Percentiles rank a stretch among this genome's conserved stretches.
These are phyloP conservation scores for Tetrahymena elliotti DNA, from an alignment of 73 alveolate genomes.

Conservation along the genomic window DNA sequence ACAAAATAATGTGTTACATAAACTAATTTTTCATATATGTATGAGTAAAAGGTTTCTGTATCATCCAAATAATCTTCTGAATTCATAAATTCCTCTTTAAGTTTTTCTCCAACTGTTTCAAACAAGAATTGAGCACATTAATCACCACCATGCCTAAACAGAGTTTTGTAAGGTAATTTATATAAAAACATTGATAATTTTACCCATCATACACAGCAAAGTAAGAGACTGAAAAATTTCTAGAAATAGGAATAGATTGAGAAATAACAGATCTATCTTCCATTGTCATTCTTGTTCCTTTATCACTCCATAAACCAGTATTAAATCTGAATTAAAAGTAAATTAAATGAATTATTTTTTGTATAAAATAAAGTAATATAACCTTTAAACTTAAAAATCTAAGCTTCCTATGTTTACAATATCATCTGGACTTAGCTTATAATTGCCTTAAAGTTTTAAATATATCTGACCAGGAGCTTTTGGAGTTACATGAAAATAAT, in stretches of 20 bases:
- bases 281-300: conserved; percentile 23
- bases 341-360: not conserved
- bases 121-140: conserved; percentile 54
- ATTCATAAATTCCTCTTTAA: conserved; percentile 24
- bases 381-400: conserved; percentile 23
- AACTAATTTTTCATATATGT: not conserved
- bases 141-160: conserved; percentile 50
- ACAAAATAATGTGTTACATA: not conserved
- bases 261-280: conserved; percentile 24
- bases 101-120: conserved; percentile 37
- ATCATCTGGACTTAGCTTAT: conserved; percentile 23
- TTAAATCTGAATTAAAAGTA: not conserved
- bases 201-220: conserved; percentile 72
- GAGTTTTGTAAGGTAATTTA: too few relatives aligned
- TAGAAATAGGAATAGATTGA: conserved; percentile 24
- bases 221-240: conserved; percentile 49
- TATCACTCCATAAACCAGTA: conserved; percentile 10
- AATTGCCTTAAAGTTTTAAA: not conserved
- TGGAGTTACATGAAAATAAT: not conserved
- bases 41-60: not conserved
- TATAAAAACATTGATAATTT: not conserved
- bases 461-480: not conserved
- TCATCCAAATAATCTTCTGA: conserved; percentile 6
- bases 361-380: not conserved
- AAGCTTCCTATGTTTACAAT: not conserved